These are phyloP conservation scores for Wickerhamomyces hampshirensis DNA, from an alignment of 805 yeast genomes.

Conservation along the genomic window DNA sequence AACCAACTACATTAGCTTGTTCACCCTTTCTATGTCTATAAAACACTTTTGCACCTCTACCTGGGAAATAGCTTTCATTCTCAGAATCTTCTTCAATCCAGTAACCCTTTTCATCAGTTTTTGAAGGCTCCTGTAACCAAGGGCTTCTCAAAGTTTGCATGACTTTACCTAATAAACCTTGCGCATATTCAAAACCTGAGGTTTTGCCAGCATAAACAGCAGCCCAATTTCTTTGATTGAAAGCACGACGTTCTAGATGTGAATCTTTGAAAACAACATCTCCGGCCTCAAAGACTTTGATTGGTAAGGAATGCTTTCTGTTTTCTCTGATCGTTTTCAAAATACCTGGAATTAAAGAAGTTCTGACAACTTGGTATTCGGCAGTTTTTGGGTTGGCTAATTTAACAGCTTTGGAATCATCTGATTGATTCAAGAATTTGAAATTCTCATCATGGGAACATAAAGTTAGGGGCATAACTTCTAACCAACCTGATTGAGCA, in stretches of 20 bases:
- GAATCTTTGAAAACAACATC: slow-evolving; percentile 87
- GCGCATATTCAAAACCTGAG: slow-evolving; percentile 90
- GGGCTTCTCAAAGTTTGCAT: slow-evolving; percentile 94
- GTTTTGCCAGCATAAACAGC: slow-evolving; percentile 93
- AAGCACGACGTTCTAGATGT: slow-evolving; percentile 79
- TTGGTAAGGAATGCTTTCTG: slow-evolving; percentile 92
- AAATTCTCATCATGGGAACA: slow-evolving; percentile 97
- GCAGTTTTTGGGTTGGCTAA: slow-evolving; percentile 94
- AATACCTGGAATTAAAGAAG: slow-evolving; percentile 89
- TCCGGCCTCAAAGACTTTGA: slow-evolving; percentile 91
- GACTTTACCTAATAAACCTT: slow-evolving; percentile 89
- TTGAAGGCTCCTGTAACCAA: slow-evolving; percentile 55
- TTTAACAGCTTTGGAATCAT: slow-evolving; percentile 80
- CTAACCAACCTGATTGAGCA: slow-evolving; percentile 93
- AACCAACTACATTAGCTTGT: slow-evolving; percentile 61
- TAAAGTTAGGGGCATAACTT: slow-evolving; percentile 91
- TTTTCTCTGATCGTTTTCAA: slow-evolving; percentile 94
- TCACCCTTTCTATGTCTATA: slow-evolving; percentile 63
- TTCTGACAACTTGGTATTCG: slow-evolving; percentile 97
- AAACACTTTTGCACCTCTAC: slow-evolving; percentile 89
- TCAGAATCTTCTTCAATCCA: slow-evolving; percentile 74
- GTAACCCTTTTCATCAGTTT: slow-evolving; percentile 64
- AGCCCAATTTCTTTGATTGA: slow-evolving; percentile 90
- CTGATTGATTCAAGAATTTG: slow-evolving; percentile 69
- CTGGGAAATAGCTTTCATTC: slow-evolving; percentile 84